These are phyloP conservation scores for Pulicaria dysenterica DNA, from an alignment of 129 eudicot genomes.

Conservation along the genomic window DNA sequence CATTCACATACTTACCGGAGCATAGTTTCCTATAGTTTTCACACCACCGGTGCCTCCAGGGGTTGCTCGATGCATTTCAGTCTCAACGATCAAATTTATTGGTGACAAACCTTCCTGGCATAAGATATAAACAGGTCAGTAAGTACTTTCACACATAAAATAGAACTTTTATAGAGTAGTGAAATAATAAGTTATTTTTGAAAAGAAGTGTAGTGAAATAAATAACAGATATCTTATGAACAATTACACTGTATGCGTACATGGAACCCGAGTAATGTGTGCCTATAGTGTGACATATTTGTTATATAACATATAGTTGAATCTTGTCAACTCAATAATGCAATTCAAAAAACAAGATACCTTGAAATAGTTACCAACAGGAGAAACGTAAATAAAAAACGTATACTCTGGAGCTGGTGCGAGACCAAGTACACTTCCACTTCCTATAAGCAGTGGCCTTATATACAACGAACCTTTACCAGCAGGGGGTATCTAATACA, in stretches of 20 bases:
- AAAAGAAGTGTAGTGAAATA: not conserved
- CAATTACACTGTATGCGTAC: not conserved
- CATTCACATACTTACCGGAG: slow-evolving; percentile 57
- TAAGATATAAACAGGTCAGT: not conserved
- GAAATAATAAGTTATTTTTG: not conserved
- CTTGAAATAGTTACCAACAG: slow-evolving; percentile 98
- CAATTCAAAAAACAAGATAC: slow-evolving; percentile 37
- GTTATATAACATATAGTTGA: too few species aligned
- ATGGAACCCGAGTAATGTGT: not conserved
- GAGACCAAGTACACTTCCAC: slow-evolving; percentile 94
- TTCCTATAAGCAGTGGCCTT: slow-evolving; percentile 94
- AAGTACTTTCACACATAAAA: not conserved
- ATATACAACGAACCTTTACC: slow-evolving; percentile 93
- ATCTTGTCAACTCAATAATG: too few species aligned
- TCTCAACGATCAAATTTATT: slow-evolving; percentile 75
- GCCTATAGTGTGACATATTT: not conserved
- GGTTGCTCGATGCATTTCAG: slow-evolving; percentile 89
- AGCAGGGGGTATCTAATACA: slow-evolving; percentile 83
- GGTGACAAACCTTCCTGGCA: slow-evolving; percentile 94
- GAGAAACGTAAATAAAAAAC: slow-evolving; percentile 83
- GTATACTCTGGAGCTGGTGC: slow-evolving; percentile 99
- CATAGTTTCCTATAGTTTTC: slow-evolving; percentile 92
- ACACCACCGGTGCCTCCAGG: slow-evolving; percentile 99
- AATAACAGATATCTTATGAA: slow-evolving; percentile 2
- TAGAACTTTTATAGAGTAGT: not conserved